phyloP scores from a whole-genome alignment of 305 asterid genomes.

The Coffea humblotiana region DNA sequence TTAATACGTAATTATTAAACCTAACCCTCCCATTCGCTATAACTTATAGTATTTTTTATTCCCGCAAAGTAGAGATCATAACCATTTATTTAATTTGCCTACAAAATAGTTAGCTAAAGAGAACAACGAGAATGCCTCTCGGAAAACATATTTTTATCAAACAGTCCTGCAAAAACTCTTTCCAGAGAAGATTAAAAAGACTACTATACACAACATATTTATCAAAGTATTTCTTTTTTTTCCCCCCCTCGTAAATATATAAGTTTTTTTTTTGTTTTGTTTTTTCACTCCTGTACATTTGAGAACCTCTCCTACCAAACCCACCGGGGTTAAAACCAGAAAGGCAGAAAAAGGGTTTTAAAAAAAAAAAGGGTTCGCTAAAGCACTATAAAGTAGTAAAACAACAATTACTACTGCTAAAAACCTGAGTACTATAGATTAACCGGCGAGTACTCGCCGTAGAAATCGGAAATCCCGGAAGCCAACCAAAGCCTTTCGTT shows the following conservation, averaged over 20 bases:
- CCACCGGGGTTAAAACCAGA: neutral
- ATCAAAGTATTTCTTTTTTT: neutral
- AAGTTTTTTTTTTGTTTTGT: neutral
- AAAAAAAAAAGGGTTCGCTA: neutral
- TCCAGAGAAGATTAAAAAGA: neutral
- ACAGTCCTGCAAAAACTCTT: too few species aligned
- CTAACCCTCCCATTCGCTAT: too few species aligned
- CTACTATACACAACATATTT: constrained; percentile 14
- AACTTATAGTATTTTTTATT: too few species aligned
- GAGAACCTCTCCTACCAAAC: constrained; percentile 1
- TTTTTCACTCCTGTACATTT: constrained; percentile 15
- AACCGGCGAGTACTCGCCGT: constrained; percentile 58
- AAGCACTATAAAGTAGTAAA: neutral
- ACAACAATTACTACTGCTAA: constrained; percentile 9
- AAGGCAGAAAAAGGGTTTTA: neutral
- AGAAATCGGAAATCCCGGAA: constrained; percentile 65
- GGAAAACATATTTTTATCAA: neutral
- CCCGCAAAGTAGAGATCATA: too few species aligned
- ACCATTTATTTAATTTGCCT: too few species aligned
- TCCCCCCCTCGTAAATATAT: neutral
- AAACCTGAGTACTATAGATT: constrained; percentile 32
- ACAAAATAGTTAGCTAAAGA: too few species aligned
- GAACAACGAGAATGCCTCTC: neutral
- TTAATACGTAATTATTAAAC: too few species aligned
- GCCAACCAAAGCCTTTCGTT: constrained; percentile 69